These are phyloP conservation scores for Coniophora puteana DNA, from an alignment of 1,284 basidiomycete genomes.

Conservation along the genomic window DNA sequence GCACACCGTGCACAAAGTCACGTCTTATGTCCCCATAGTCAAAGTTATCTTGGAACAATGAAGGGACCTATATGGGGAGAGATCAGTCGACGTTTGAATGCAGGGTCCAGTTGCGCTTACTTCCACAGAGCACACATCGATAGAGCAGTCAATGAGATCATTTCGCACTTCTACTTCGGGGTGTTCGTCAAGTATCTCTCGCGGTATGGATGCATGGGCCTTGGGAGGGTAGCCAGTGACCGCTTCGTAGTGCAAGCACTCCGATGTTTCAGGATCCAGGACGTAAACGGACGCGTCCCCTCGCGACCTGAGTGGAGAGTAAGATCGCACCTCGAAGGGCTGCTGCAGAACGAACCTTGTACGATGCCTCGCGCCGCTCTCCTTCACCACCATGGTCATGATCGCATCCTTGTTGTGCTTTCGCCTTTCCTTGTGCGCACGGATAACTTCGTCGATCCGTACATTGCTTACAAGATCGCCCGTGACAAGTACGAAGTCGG, in stretches of 20 bases:
- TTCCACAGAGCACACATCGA: conserved; percentile 92
- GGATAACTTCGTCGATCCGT: conserved; percentile 85
- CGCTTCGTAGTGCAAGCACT: conserved; percentile 78
- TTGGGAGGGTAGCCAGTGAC: conserved; percentile 63
- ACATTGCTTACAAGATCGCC: conserved; percentile 95
- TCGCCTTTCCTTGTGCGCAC: conserved; percentile 85
- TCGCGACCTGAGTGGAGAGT: conserved; percentile 47
- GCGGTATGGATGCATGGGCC: conserved; percentile 57
- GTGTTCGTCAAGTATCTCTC: conserved; percentile 65
- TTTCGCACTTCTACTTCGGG: conserved; percentile 80
- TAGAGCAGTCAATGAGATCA: conserved; percentile 85
- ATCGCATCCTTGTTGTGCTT: conserved; percentile 89
- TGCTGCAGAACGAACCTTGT: conserved; percentile 56
- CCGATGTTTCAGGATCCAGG: conserved; percentile 68
- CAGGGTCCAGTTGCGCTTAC: conserved; percentile 31
- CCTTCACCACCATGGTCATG: conserved; percentile 94
- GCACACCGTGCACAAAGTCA: conserved; percentile 95
- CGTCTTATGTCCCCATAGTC: conserved; percentile 91
- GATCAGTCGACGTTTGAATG: conserved; percentile 1
- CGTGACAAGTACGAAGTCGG: conserved; percentile 92
- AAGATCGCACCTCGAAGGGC: conserved; percentile 8
- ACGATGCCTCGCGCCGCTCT: conserved; percentile 66
- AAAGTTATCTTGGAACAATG: conserved; percentile 98
- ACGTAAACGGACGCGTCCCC: conserved; percentile 74
- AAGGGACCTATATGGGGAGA: conserved; percentile 66